These are phyloP conservation scores for Sistotremastrum niveocremeum DNA, from an alignment of 768 basidiomycete genomes.

Conservation along the genomic window DNA sequence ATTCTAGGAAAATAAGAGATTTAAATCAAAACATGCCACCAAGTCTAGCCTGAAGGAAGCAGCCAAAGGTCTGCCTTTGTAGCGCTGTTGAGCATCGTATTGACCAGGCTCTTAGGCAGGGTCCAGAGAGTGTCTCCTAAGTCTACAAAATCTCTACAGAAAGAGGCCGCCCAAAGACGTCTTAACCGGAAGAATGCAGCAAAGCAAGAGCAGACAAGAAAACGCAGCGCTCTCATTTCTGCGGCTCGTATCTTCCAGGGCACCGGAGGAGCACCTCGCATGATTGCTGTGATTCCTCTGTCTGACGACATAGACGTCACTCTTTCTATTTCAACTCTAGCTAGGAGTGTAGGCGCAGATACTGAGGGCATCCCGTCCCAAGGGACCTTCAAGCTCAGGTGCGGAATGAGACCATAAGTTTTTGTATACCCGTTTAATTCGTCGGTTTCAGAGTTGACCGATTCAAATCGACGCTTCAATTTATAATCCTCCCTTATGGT, in stretches of 20 bases:
- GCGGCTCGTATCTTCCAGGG: constrained; percentile 70
- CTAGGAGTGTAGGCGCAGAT: constrained; percentile 42
- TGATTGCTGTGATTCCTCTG: constrained; percentile 81
- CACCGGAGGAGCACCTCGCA: constrained; percentile 65
- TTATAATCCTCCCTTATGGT: constrained; percentile 62
- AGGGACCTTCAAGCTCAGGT: constrained; percentile 62
- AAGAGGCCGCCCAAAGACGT: constrained; percentile 51
- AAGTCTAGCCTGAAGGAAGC: constrained; percentile 75
- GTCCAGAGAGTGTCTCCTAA: constrained; percentile 38
- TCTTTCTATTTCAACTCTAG: constrained; percentile 41
- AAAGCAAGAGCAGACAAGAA: constrained; percentile 67
- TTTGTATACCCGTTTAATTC: constrained; percentile 5
- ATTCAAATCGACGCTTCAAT: constrained; percentile 85
- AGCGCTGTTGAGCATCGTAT: not conserved
- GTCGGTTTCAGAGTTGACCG: constrained; percentile 50
- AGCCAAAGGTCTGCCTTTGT: constrained; percentile 53
- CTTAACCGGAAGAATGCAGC: constrained; percentile 73
- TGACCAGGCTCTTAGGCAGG: not conserved
- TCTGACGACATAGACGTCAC: constrained; percentile 47
- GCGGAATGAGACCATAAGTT: constrained; percentile 9
- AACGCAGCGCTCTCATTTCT: constrained; percentile 53
- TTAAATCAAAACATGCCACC: constrained; percentile 83
- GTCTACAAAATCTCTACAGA: constrained; percentile 39
- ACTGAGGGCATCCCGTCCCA: constrained; percentile 36
- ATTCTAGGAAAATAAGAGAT: constrained; percentile 72